Percentiles rank a stretch among this genome's conserved stretches.
Evolutionary conservation across 805 yeast species (phyloP).

Genomic region (Saccharomycopsis babjevae): DNA sequence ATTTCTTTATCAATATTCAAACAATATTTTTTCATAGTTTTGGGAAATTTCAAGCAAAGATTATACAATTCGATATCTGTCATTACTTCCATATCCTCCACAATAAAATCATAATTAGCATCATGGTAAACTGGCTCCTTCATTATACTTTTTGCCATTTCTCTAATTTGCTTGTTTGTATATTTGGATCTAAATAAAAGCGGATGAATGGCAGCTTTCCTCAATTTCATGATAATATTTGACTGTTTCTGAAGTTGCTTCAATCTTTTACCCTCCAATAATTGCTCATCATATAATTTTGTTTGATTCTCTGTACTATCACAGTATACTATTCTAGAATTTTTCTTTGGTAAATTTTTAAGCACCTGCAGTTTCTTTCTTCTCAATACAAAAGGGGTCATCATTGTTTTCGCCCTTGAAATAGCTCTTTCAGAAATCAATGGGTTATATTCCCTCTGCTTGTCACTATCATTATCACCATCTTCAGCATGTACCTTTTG

Average conservation of each 20-base stretch:
- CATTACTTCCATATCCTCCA: slow-evolving; percentile 94
- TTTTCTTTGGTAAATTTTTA: slow-evolving; percentile 75
- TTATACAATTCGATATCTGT: slow-evolving; percentile 78
- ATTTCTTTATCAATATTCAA: slow-evolving; percentile 47
- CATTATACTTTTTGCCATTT: slow-evolving; percentile 75
- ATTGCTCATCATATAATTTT: slow-evolving; percentile 49
- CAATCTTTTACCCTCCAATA: slow-evolving; percentile 32
- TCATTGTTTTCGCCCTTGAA: slow-evolving; percentile 89
- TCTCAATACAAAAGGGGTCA: slow-evolving; percentile 94
- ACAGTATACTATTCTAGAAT: slow-evolving; percentile 55
- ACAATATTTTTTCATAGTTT: slow-evolving; percentile 43
- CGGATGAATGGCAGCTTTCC: slow-evolving; percentile 93
- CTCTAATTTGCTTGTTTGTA: slow-evolving; percentile 40
- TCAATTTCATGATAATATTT: slow-evolving; percentile 75
- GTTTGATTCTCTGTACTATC: slow-evolving; percentile 46
- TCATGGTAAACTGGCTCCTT: slow-evolving; percentile 67
- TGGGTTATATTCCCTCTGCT: slow-evolving; percentile 54
- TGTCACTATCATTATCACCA: slow-evolving; percentile 23
- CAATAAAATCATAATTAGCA: slow-evolving; percentile 69
- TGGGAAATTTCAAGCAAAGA: slow-evolving; percentile 64
- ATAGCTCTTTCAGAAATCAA: slow-evolving; percentile 85
- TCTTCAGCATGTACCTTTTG: slow-evolving; percentile 13
- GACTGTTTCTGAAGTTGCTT: slow-evolving; percentile 32
- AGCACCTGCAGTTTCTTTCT: slow-evolving; percentile 88
- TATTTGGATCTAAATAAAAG: slow-evolving; percentile 63